Evolutionary conservation across 73 alveolate genomes (phyloP).

Genomic region (Paramecium sexaurelia): DNA sequence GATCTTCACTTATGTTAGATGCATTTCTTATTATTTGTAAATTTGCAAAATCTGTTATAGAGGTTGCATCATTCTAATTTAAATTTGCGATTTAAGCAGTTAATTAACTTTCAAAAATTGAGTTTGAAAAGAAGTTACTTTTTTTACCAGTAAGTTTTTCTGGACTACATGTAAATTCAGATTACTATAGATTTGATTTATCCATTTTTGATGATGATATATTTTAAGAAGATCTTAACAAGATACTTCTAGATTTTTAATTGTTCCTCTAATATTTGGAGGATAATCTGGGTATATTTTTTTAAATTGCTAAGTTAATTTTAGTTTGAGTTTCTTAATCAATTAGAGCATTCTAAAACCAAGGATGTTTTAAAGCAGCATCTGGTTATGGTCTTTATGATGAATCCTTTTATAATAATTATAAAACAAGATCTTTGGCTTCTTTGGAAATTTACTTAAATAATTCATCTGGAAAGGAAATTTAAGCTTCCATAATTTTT

Average conservation of each 20-base stretch:
- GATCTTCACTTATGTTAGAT: neutral
- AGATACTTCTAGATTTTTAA: neutral
- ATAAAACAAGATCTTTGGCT: neutral
- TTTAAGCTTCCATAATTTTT: neutral
- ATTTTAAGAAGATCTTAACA: neutral
- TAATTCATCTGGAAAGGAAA: neutral
- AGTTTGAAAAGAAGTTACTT: neutral
- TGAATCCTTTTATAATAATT: constrained; percentile 2
- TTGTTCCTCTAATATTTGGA: neutral
- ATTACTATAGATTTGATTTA: neutral
- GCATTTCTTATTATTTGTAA: neutral
- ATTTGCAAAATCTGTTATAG: neutral
- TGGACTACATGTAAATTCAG: neutral
- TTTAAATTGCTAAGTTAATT: neutral
- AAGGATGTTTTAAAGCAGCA: neutral
- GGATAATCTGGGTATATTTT: neutral
- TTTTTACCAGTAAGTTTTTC: neutral
- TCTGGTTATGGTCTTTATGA: neutral
- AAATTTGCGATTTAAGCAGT: neutral
- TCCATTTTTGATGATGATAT: neutral
- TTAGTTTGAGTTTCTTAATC: neutral
- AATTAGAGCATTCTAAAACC: neutral
- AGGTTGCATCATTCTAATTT: neutral
- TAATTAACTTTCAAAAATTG: neutral
- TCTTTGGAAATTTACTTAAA: neutral